phyloP scores from a whole-genome alignment of 805 yeast genomes.

The Saccharomycopsis synnaedendra region DNA sequence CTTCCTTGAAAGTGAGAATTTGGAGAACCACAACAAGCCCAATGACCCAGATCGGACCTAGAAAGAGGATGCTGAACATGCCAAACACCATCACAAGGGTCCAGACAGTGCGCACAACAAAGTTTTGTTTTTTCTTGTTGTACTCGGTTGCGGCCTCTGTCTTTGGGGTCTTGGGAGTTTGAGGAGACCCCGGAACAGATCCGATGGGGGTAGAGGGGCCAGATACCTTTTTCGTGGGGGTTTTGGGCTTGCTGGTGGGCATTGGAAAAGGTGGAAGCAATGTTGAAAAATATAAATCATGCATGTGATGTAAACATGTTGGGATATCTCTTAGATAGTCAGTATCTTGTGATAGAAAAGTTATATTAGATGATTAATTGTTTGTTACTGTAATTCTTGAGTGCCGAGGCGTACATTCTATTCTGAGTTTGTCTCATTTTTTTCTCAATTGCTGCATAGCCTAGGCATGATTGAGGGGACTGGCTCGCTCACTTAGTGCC shows the following conservation, averaged over 20 bases:
- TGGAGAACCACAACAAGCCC: constrained; percentile 62
- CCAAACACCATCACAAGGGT: constrained; percentile 80
- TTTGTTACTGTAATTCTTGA: too few relatives aligned
- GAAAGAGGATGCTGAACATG: constrained; percentile 56
- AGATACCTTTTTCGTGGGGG: too few relatives aligned
- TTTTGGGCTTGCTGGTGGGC: background rate
- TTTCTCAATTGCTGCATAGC: too few relatives aligned
- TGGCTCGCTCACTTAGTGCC: too few relatives aligned
- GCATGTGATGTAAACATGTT: too few relatives aligned
- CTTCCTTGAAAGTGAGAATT: constrained; percentile 79
- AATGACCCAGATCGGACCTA: constrained; percentile 81
- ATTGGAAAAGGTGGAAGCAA: background rate
- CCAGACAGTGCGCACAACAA: constrained; percentile 85
- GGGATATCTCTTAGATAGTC: too few relatives aligned
- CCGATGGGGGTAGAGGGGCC: too few relatives aligned
- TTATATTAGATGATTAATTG: too few relatives aligned
- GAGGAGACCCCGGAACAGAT: background rate
- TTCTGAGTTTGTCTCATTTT: too few relatives aligned
- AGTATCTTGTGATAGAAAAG: too few relatives aligned
- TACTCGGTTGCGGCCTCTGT: constrained; percentile 4
- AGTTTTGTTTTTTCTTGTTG: constrained; percentile 69
- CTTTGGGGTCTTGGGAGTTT: background rate
- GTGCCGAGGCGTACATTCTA: too few relatives aligned
- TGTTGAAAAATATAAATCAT: background rate
- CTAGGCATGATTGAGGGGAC: too few relatives aligned